A percentile compares a stretch with the other conserved stretches of the same genome.
phyloP scores from a whole-genome alignment of 805 yeast genomes.

The Tetrapisispora pingtungensis region DNA sequence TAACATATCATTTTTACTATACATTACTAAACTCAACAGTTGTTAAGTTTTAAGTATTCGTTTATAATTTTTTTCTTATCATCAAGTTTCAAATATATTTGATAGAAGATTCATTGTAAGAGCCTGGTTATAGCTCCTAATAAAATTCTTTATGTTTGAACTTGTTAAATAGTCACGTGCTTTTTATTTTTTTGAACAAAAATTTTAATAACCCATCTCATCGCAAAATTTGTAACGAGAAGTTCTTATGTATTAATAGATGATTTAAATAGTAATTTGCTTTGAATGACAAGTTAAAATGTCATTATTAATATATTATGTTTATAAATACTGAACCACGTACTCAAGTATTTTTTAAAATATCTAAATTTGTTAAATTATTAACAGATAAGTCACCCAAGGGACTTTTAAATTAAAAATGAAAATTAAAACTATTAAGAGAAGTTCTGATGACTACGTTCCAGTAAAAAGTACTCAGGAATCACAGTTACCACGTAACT shows the following conservation, averaged over 20 bases:
- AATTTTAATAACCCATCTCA: constrained; percentile 3
- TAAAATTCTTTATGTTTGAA: background rate
- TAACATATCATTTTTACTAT: no score
- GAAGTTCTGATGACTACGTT: constrained; percentile 86
- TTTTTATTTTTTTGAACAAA: background rate
- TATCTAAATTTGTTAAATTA: no score
- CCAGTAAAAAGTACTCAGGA: constrained; percentile 90
- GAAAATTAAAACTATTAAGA: constrained; percentile 82
- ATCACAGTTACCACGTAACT: constrained; percentile 74
- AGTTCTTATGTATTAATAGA: background rate
- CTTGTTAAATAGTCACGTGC: background rate
- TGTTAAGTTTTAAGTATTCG: no score
- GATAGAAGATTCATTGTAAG: no score
- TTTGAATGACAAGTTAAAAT: no score
- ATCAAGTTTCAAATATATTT: no score
- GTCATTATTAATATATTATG: background rate
- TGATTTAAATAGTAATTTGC: background rate
- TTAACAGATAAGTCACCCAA: no score
- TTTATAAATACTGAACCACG: no score
- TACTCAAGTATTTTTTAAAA: no score
- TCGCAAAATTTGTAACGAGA: background rate
- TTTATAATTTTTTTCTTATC: no score
- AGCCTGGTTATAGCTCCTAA: no score
- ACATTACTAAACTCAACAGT: no score
- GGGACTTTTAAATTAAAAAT: constrained; percentile 8